phyloP scores from a whole-genome alignment of 208 protist species.

The Acanthamoeba royreba region DNA sequence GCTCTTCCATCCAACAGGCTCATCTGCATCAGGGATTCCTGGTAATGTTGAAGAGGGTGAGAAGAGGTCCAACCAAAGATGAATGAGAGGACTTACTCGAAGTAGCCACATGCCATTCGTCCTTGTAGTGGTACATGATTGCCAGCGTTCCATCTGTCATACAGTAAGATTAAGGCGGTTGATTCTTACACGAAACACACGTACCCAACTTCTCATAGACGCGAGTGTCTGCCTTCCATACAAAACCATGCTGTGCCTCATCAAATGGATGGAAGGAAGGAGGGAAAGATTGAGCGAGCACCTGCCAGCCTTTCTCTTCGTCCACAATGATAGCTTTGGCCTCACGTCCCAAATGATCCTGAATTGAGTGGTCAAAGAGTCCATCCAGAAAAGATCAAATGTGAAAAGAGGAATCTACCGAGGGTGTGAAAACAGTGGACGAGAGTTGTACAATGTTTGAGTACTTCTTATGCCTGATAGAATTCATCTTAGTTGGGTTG shows the following conservation, averaged over 20 bases:
- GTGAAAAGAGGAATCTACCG: background rate
- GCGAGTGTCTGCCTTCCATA: background rate
- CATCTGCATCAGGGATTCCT: background rate
- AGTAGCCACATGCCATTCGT: slow-evolving; percentile 11
- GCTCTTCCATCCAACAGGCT: slow-evolving; percentile 8
- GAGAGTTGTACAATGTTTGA: background rate
- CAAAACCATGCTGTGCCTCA: background rate
- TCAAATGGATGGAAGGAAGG: background rate
- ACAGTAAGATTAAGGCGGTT: background rate
- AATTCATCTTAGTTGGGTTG: background rate
- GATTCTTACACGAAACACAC: background rate
- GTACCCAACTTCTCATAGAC: background rate
- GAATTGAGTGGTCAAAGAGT: background rate
- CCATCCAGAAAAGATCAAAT: background rate
- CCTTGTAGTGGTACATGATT: slow-evolving; percentile 12
- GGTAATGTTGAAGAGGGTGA: background rate
- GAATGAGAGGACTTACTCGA: background rate
- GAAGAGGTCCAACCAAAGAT: too few species aligned
- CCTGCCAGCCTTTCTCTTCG: background rate
- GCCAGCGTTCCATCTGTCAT: background rate
- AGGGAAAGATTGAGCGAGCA: background rate
- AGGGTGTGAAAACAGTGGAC: background rate
- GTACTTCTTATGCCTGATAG: background rate
- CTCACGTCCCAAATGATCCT: background rate
- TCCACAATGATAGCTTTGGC: background rate